Evolutionary conservation across 139 green algal genomes (phyloP).

Genomic region (Dunaliella primolecta): DNA sequence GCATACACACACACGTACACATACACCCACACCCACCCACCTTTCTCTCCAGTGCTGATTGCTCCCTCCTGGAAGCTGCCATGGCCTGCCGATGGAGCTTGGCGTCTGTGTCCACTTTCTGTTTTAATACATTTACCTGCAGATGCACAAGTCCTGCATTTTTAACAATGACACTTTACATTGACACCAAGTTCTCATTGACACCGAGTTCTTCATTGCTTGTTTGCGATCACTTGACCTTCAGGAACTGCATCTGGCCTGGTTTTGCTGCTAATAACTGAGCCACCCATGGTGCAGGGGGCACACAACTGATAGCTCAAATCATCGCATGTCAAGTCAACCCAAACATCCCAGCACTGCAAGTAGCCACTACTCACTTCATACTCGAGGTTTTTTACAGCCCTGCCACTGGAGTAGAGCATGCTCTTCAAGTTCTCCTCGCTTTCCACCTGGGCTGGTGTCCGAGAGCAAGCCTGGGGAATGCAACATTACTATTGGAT

Average conservation of each 20-base stretch:
- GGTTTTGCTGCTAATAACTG: too few species aligned
- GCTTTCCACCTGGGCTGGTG: slow-evolving; percentile 25
- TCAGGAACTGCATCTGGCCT: too few species aligned
- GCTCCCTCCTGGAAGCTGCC: slow-evolving; percentile 1
- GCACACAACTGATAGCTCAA: too few species aligned
- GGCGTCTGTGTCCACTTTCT: slow-evolving; percentile 4
- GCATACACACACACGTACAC: not conserved
- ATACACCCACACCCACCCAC: not conserved
- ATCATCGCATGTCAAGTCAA: too few species aligned
- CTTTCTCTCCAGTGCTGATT: not conserved
- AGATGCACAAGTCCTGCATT: too few species aligned
- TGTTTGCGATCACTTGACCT: too few species aligned
- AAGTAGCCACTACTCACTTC: not conserved
- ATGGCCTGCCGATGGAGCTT: not conserved
- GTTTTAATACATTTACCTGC: not conserved
- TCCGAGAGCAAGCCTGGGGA: slow-evolving; percentile 28
- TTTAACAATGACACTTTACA: too few species aligned
- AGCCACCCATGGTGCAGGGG: too few species aligned
- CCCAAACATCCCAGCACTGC: not conserved
- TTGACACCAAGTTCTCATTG: too few species aligned
- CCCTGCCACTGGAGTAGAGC: slow-evolving; percentile 14
- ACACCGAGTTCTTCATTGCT: too few species aligned
- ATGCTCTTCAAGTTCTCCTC: slow-evolving; percentile 23
- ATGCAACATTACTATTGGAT: too few species aligned
- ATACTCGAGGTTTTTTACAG: not conserved